Base-by-base conservation (phyloP, 2,329 filamentous ascomycete species). In the Monosporascus sp. region DNA sequence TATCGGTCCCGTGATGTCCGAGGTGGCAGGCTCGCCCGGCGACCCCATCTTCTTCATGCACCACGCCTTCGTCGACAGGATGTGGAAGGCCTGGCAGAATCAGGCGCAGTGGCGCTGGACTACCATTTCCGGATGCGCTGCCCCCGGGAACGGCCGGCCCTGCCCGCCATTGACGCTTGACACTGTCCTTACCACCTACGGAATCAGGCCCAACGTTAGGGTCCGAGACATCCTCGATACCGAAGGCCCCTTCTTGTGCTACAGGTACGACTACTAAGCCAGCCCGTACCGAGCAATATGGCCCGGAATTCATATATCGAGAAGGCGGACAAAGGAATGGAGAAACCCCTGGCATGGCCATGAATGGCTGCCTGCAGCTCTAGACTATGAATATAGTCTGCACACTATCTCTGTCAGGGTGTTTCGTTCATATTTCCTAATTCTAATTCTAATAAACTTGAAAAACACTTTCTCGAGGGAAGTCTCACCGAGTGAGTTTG, bases 1-100 rank as follows among this genome's bases (percentile, higher is more conserved):
- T 45, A 49, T 68, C 3, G 67, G 67, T 35, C 62, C 60, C 44
- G 58, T 65, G 50, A 69, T 69, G 67, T 58, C 65, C 8, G 67
- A 68, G 48, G 59, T 64, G n/a, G 63, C 64, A 48, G 61, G 61
- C 26, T 67, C 65, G 1, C 64, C 63, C 9, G 60, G 63, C 22
- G 67, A 69, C 61, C 67, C 65, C 51, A 38, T 56, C n/a, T 69
- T 69, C 61, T 68, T 67, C 63, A 63, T 69, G 65, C 67, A 68
- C 62, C 67, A 69, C 57, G 43, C 63, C 37, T 68, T 60, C 60
- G 51, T 68, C 11, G 65, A 67, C 58, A 64, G 65, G 53, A 56
- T 54, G 18, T 63, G 65, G 63, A 58, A 56, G 56, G 63, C 61
- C 58, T 67, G 65, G 65, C 65, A 67, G 59, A 46, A 58, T n/a